Evolutionary conservation across 139 green algal species (phyloP).

Genomic region (Eudorina sp.): DNA sequence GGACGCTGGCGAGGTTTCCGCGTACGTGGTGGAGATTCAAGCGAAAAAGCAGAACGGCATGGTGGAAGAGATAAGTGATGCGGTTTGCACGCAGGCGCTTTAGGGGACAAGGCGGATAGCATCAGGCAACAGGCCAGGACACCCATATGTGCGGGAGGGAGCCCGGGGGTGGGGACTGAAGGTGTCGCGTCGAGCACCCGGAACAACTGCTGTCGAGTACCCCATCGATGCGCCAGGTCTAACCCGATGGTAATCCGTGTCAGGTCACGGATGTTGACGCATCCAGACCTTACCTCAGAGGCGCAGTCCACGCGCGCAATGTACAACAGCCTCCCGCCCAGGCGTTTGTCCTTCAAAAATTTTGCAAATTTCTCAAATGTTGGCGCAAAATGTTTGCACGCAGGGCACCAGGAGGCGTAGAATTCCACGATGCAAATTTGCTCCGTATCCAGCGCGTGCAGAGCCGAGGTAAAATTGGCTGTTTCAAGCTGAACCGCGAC

Average conservation of each 20-base stretch:
- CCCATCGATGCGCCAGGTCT: no score
- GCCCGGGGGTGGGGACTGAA: no score
- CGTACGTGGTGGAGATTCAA: no score
- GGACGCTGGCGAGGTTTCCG: no score
- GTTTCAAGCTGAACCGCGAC: not conserved
- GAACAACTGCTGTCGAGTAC: not conserved
- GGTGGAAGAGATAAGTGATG: no score
- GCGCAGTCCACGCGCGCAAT: constrained; percentile 44
- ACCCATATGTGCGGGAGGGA: no score
- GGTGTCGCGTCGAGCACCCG: not conserved
- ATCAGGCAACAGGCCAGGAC: not conserved
- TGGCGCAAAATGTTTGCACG: constrained; percentile 37
- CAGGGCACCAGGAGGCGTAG: constrained; percentile 29
- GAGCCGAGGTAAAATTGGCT: not conserved
- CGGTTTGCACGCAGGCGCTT: no score
- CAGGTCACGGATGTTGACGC: no score
- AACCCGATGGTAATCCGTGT: no score
- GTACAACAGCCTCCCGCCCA: not conserved
- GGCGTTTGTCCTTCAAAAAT: not conserved
- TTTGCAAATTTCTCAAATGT: constrained; percentile 25
- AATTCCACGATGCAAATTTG: not conserved
- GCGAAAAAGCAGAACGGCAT: no score
- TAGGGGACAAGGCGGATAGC: not conserved
- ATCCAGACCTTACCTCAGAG: not conserved
- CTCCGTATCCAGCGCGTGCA: not conserved